Conservation (phyloP, 768 basidiomycete species). For the Leucosporidium creatinivorum region DNA sequence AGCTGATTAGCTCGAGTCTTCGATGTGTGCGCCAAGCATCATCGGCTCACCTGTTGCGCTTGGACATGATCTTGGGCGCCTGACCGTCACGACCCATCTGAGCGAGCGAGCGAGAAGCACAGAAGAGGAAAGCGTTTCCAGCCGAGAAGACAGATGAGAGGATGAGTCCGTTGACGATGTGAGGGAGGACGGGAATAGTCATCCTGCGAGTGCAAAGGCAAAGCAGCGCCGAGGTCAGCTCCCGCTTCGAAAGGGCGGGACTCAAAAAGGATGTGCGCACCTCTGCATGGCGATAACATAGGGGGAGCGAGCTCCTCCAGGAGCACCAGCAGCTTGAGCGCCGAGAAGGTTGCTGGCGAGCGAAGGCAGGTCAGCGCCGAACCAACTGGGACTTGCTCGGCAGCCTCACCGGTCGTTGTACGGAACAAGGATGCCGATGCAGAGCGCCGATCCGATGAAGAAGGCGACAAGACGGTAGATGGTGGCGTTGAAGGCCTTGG, state of each 20-base stretch:
- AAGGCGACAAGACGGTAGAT: constrained; percentile 69
- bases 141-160: constrained; percentile 29
- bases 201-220: neutral
- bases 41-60: no score
- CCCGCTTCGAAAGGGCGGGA: no score
- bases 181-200: constrained; percentile 30
- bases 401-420: constrained; percentile 61
- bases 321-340: neutral
- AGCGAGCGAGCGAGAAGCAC: constrained; percentile 38
- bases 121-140: constrained; percentile 38
- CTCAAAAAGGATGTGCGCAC: no score
- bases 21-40: no score
- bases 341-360: neutral
- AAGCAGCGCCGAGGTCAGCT: no score
- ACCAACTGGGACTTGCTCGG: neutral
- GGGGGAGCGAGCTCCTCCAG: constrained; percentile 38
- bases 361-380: neutral
- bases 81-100: constrained; percentile 38
- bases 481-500: constrained; percentile 57
- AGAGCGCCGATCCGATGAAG: constrained; percentile 56
- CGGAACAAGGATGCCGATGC: constrained; percentile 81
- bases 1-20: neutral
- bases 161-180: constrained; percentile 20
- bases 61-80: constrained; percentile 37
- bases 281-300: constrained; percentile 70